Conservation (phyloP, 1,139 yeast genomes). For the Yamadazyma oceani region DNA sequence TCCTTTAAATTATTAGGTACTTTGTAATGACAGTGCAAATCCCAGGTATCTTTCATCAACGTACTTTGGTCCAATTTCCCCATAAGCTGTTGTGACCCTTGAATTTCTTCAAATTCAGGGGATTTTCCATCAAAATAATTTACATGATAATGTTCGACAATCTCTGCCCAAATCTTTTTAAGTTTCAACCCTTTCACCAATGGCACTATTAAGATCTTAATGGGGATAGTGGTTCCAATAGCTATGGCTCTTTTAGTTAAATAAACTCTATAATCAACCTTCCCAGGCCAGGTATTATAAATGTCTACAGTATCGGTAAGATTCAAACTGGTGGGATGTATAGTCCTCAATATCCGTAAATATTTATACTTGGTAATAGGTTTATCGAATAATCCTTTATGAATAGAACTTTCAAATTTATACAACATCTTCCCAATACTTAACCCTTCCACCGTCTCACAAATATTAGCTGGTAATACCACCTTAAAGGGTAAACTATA, state of each 20-base stretch:
- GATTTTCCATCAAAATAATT: conserved; percentile 37
- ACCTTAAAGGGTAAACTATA: conserved; percentile 64
- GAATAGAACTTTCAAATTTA: conserved; percentile 54
- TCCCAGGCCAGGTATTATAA: conserved; percentile 63
- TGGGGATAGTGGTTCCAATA: conserved; percentile 55
- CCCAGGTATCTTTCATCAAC: conserved; percentile 50
- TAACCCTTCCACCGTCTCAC: conserved; percentile 70
- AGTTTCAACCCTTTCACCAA: conserved; percentile 54
- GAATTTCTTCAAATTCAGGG: conserved; percentile 45
- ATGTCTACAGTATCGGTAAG: conserved; percentile 58
- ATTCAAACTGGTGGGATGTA: conserved; percentile 51
- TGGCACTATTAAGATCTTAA: conserved; percentile 57
- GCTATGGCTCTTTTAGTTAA: conserved; percentile 60
- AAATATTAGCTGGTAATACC: conserved; percentile 55
- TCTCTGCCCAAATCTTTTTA: conserved; percentile 47
- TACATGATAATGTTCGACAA: conserved; percentile 53
- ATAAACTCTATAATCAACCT: conserved; percentile 61
- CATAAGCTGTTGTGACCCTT: conserved; percentile 29
- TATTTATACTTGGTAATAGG: conserved; percentile 32
- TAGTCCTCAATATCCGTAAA: conserved; percentile 45
- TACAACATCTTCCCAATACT: conserved; percentile 56
- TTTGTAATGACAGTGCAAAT: conserved; percentile 45
- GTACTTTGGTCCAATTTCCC: conserved; percentile 18
- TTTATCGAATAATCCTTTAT: conserved; percentile 51
- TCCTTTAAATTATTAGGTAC: conserved; percentile 54